Evolutionary conservation across 345 rosid species (phyloP).

Genomic region (Ailanthus altissimus): DNA sequence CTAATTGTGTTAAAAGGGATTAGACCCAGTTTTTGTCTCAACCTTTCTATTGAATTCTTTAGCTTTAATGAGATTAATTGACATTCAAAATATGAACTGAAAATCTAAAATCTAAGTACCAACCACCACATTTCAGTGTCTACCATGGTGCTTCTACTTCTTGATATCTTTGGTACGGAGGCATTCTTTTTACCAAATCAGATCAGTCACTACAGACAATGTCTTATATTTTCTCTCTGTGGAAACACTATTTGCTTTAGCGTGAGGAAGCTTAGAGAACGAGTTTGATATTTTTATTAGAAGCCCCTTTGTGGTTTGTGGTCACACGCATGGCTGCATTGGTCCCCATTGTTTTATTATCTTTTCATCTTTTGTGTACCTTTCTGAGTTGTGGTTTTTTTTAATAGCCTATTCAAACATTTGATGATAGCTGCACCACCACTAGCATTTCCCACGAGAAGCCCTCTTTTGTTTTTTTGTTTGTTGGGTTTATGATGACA

Average conservation of each 20-base stretch:
- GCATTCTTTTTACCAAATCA: conserved; percentile 14
- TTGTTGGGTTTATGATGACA: conserved; percentile 49
- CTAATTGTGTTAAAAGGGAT: conserved; percentile 12
- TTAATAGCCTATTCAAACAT: conserved; percentile 39
- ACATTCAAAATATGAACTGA: background rate
- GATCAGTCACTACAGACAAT: conserved; percentile 5
- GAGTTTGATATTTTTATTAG: conserved; percentile 14
- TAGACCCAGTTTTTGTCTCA: background rate
- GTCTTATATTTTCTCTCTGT: background rate
- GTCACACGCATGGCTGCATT: conserved; percentile 90
- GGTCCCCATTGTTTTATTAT: conserved; percentile 52
- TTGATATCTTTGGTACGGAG: conserved; percentile 7
- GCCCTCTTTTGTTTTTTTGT: background rate
- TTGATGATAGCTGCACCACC: conserved; percentile 60
- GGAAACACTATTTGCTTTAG: conserved; percentile 18
- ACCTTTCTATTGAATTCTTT: background rate
- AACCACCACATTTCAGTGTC: conserved; percentile 20
- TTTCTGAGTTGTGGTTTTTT: conserved; percentile 14
- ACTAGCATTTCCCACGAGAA: conserved; percentile 43
- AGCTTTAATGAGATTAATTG: too few species aligned
- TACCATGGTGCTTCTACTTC: conserved; percentile 1
- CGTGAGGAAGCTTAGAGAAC: conserved; percentile 17
- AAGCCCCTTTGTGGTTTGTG: conserved; percentile 33
- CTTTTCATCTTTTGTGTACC: conserved; percentile 36
- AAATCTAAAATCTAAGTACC: background rate